Conservation (phyloP, 805 yeast species). For the Schizosaccharomyces octosporus region DNA sequence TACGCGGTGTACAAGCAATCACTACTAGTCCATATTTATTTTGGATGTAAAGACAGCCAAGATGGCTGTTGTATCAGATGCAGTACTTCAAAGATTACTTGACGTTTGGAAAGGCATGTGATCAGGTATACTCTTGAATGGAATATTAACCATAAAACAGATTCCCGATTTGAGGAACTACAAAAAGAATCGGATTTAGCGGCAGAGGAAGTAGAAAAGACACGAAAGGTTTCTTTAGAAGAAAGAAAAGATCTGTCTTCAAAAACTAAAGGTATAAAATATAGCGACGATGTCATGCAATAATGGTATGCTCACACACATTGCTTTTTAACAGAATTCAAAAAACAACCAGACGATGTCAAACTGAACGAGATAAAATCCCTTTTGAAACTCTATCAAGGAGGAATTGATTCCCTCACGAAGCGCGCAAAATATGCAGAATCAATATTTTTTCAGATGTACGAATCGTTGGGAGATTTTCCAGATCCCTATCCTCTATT, state of each 20-base stretch:
- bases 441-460: slow-evolving; percentile 43
- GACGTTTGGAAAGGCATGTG: background rate
- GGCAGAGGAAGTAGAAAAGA: slow-evolving; percentile 45
- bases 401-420: slow-evolving; percentile 65
- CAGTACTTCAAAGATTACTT: background rate
- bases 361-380: slow-evolving; percentile 41
- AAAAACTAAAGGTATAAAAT: slow-evolving; percentile 32
- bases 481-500: slow-evolving; percentile 79
- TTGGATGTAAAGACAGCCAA: background rate
- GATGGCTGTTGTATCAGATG: background rate
- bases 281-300: background rate
- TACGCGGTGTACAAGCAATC: background rate
- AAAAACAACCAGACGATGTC: slow-evolving; percentile 39
- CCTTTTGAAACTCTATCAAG: slow-evolving; percentile 58
- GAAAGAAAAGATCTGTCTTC: slow-evolving; percentile 56
- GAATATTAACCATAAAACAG: slow-evolving; percentile 8
- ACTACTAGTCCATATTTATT: background rate
- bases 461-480: slow-evolving; percentile 58
- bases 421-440: slow-evolving; percentile 56
- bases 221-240: slow-evolving; percentile 40
- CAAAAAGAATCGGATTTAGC: slow-evolving; percentile 54
- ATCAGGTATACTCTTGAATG: background rate
- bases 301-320: background rate
- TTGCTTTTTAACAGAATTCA: slow-evolving; percentile 23
- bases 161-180: slow-evolving; percentile 40